Evolutionary conservation across 2,329 filamentous ascomycete species (phyloP), one percentile per base, ranked within the genome.

Genomic region (Lanzia echinophila): DNA sequence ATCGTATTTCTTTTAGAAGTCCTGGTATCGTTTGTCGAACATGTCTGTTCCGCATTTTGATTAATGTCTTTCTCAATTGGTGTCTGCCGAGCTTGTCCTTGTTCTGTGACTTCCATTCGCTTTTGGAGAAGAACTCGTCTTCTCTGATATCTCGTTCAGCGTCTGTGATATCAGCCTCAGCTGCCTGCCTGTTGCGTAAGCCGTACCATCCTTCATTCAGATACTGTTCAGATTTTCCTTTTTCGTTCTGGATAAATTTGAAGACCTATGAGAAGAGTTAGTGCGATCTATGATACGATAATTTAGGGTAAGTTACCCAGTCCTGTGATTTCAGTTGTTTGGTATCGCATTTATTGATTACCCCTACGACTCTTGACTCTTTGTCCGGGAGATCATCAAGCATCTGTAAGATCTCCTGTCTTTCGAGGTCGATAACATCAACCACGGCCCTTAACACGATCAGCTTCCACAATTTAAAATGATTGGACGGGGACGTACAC

Each of bases 291-390:
- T 7, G n/a, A 1, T 63, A 6, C 65, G 42, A 5, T 13, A 43
- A 11, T 15, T 11, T 2, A n/a, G 10, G 32, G 12, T 10, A 24
- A 51, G 7, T 39, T 49, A 56, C 58, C 73, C 68, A 31, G 58
- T 67, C 1, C 66, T 68, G 0, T 69, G 71, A 3, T 60, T 62
- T 2, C 57, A 39, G 42, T 36, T 55, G 55, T 39, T 57, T 49
- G 1, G 60, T 60, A 52, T 76, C 73, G 0, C 70, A 69, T 36
- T 75, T 73, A 1, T 73, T 77, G 24, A 77, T 68, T 6, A 77
- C 67, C 2, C 69, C 72, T 4, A 76, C 58, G 1, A 68, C 69
- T 49, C 69, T 54, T 22, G 55, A 57, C 38, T 57, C 49, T 49
- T 53, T 50, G 31, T 63, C 50, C 19, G 63, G 60, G 13, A 63